Base-by-base conservation (phyloP, 2,329 filamentous ascomycete species). In the Fusarium domesticum region DNA sequence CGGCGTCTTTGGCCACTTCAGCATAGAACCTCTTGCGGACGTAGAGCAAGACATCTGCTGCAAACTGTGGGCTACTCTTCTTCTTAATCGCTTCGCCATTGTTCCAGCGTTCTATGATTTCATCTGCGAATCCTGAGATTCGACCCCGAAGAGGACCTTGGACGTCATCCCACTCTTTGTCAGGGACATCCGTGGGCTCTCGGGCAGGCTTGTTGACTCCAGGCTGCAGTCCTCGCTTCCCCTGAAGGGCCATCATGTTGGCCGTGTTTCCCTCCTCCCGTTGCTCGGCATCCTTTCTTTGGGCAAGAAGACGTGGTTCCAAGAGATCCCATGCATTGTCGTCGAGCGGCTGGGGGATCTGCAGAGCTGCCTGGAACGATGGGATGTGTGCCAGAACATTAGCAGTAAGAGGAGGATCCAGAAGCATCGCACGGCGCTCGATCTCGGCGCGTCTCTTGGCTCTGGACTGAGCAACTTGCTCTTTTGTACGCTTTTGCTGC, bases 301-400 rank as follows among this genome's bases (percentile, higher is more conserved):
- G 85, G 17, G 77, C 75, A 25, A 87, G 65, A 12, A 92, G 70
- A 47, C 83, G 81, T 37, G 83, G 81, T 56, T 82, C 81, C 28
- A 91, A 71, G 40, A 84, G 68, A 39, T 80, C 76, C 87, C 87
- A 92, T 4, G 83, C 80, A 42, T 73, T 70, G 47, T 89, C 84
- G 51, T 80, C 83, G 56, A 92, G 70, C 16, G 83, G 82, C 18
- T 78, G 75, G 8, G 79, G 78, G 30, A 89, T 85, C 51, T 87
- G 80, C 35, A 87, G 76, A 20, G 87, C 83, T 30, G 84, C 85
- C 59, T 85, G 80, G 63, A 89, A 92, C 1, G 85, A 82, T 36
- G 85, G 77, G 65, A 89, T 87, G 58, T 85, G 82, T 43, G 76
- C 76, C 45, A 91, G 71, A 33, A 87, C 72, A 52, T 73, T 75